Base-by-base conservation (phyloP, 805 yeast species). In the Yarrowia hollandica region DNA sequence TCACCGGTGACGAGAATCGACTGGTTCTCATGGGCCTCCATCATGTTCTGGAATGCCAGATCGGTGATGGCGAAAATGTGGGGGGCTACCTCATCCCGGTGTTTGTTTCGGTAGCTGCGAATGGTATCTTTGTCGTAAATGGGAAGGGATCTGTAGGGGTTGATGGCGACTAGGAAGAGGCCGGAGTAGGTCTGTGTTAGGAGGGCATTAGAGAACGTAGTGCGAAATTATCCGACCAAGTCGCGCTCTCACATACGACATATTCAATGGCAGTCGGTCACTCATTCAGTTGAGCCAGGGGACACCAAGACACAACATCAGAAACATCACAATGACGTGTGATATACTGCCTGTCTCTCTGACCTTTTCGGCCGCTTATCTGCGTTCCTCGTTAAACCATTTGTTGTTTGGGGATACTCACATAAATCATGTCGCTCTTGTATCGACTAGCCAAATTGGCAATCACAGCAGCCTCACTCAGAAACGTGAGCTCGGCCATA, bases 1-100 rank as follows among this genome's bases (percentile, higher is more conserved):
- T 94, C 99, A 64, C 99, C 99, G 0, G 99, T 94, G n/a, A 94
- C 97, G 52, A 94, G 76, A 59, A 94, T 90, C 11, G 95, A 85
- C 74, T 94, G 99, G 71, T 91, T 86, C 66, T 83, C 83, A 54
- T 75, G 78, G 63, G 86, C 84, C 11, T 79, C 76, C 11, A 89
- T 74, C 69, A 94, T 75, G 66, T 85, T 87, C 63, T 89, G 81
- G 65, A 84, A 88, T 1, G 98, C 96, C 46, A 83, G 82, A 67
- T 94, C 96, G 0, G 96, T 87, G 26, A 88, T 84, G 0, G 96
- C 95, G 72, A 84, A 94, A 35, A 94, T 90, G 70, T 94, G 99
- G 1, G 99, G 99, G 42, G 82, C 82, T 31, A 74, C 69, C 22
- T 78, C 80, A 18, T 77, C 77, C 44, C 75, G 64, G 30, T 68